Conservation (phyloP, 768 basidiomycete species). For the Cystofilobasidium ferigula region DNA sequence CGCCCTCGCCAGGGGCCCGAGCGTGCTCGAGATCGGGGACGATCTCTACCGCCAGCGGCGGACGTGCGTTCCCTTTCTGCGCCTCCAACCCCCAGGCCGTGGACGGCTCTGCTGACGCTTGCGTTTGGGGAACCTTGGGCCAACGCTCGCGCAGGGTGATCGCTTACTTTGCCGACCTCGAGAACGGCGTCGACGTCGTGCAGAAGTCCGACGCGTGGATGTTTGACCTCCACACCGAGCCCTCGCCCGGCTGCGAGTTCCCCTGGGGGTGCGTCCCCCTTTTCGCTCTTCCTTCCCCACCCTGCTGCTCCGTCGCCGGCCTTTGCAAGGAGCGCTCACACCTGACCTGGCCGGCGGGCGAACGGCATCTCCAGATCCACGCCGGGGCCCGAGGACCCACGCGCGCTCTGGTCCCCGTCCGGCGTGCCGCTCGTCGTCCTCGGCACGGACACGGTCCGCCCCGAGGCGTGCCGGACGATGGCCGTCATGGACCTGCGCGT, state of each 20-base stretch:
- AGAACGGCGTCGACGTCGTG: not conserved
- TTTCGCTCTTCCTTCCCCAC: not conserved
- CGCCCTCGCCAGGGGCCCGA: not conserved
- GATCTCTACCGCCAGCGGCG: not conserved
- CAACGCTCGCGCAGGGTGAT: too few species aligned
- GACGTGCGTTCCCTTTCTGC: not conserved
- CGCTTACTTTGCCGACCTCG: conserved; percentile 10
- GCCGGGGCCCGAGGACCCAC: conserved; percentile 5
- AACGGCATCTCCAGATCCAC: not conserved
- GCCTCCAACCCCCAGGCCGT: too few species aligned
- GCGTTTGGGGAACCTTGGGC: too few species aligned
- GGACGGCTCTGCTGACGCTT: too few species aligned
- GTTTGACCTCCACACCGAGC: not conserved
- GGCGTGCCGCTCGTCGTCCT: not conserved
- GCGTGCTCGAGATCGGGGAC: not conserved
- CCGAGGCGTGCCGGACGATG: conserved; percentile 11
- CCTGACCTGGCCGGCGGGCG: too few species aligned
- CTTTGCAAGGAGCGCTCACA: too few species aligned
- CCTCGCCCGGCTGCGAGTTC: conserved; percentile 9
- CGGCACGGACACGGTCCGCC: conserved; percentile 4
- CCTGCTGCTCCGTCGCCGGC: not conserved
- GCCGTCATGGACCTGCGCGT: conserved; percentile 10
- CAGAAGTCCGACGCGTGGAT: not conserved
- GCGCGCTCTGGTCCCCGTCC: not conserved
- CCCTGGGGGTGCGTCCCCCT: conserved; percentile 4